These are phyloP conservation scores for Ulmus americana DNA, from an alignment of 331 rosid genomes.

Conservation along the genomic window DNA sequence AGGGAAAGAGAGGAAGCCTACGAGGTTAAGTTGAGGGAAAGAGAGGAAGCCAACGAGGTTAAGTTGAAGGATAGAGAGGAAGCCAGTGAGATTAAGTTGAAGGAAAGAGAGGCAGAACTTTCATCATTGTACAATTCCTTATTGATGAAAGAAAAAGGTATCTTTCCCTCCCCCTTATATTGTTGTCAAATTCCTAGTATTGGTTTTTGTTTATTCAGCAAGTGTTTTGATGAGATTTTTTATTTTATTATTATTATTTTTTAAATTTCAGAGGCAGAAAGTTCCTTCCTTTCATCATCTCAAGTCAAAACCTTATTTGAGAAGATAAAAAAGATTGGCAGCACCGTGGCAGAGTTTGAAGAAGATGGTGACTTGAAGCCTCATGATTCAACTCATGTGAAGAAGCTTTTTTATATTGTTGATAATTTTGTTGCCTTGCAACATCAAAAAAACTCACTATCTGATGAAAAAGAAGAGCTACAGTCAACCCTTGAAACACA, in stretches of 20 bases:
- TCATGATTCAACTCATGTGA: constrained; percentile 39
- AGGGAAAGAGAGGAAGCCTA: constrained; percentile 39
- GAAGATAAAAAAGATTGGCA: constrained; percentile 44
- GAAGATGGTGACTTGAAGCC: constrained; percentile 32
- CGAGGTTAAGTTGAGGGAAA: constrained; percentile 42
- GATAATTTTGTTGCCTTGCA: constrained; percentile 49
- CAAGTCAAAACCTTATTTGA: constrained; percentile 53
- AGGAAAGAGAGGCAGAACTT: constrained; percentile 62
- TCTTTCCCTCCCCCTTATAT: constrained; percentile 13
- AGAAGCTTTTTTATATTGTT: constrained; percentile 61
- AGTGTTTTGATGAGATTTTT: constrained; percentile 27
- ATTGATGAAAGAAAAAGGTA: constrained; percentile 60
- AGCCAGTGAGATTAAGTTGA: constrained; percentile 42
- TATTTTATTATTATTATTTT: constrained; percentile 12
- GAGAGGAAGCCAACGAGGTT: constrained; percentile 45
- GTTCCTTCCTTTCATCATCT: constrained; percentile 52
- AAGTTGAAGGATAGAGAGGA: constrained; percentile 29
- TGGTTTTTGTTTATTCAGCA: constrained; percentile 16
- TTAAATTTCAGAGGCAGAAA: constrained; percentile 49
- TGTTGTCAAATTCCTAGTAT: constrained; percentile 12
- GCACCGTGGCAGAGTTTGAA: constrained; percentile 41
- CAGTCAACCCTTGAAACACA: constrained; percentile 43
- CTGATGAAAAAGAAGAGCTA: constrained; percentile 58
- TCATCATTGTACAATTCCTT: constrained; percentile 44
- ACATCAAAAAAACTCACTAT: constrained; percentile 41